Conservation (phyloP, 352 stramenopile species). For the Phytophthora pluvialis region DNA sequence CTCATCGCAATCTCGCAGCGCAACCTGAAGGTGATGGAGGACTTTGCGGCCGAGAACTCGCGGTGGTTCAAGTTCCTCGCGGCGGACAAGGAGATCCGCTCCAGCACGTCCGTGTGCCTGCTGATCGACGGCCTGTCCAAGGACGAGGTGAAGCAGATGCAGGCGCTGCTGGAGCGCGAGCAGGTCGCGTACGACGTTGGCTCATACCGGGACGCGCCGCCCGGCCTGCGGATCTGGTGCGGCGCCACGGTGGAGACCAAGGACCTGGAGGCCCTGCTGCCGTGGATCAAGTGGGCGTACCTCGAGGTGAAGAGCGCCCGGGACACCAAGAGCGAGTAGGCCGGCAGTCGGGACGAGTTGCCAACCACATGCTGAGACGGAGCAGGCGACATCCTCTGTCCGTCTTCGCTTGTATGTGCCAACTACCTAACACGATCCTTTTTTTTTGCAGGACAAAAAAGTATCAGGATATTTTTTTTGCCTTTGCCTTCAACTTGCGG, state of each 20-base stretch:
- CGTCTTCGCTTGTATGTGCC: conserved; percentile 30
- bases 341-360: conserved; percentile 10
- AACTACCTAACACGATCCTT: conserved; percentile 14
- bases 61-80: conserved; percentile 98
- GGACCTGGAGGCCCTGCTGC: conserved; percentile 97
- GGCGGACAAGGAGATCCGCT: conserved; percentile 92
- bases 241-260: conserved; percentile 98
- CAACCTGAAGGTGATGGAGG: conserved; percentile 96
- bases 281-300: conserved; percentile 99
- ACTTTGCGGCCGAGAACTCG: conserved; percentile 96
- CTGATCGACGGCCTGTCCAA: conserved; percentile 93
- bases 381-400: too few relatives aligned
- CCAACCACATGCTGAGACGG: conserved; percentile 29
- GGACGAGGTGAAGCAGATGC: conserved; percentile 97
- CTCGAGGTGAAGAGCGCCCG: conserved; percentile 83
- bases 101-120: conserved; percentile 98
- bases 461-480: conserved; percentile 1
- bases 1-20: conserved; percentile 94
- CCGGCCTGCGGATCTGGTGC: conserved; percentile 99
- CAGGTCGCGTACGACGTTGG: conserved; percentile 98
- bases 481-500: not conserved
- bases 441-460: conserved; percentile 9
- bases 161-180: conserved; percentile 95
- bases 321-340: conserved; percentile 36
- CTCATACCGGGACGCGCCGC: conserved; percentile 98